Percentiles rank a stretch among this genome's conserved stretches.
phyloP scores from a whole-genome alignment of 2,329 filamentous ascomycete genomes.

The Venturia aucupariae region DNA sequence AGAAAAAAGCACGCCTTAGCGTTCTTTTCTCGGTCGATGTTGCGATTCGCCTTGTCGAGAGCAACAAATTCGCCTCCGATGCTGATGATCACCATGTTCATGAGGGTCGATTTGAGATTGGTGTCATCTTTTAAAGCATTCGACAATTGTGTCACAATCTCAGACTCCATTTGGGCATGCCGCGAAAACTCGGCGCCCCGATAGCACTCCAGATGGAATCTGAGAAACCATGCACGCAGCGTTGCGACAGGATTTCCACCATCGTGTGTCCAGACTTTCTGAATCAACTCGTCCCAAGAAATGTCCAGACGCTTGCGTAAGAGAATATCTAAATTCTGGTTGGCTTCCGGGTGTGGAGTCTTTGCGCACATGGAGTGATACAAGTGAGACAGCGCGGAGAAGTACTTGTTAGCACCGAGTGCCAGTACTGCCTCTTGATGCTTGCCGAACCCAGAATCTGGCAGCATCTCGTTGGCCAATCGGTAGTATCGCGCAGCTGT shows the following conservation, averaged over 20 bases:
- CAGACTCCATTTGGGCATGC: conserved; percentile 73
- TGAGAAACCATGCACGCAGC: conserved; percentile 72
- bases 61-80: conserved; percentile 73
- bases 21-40: conserved; percentile 15
- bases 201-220: conserved; percentile 77
- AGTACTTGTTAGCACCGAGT: conserved; percentile 65
- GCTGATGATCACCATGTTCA: conserved; percentile 78
- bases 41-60: conserved; percentile 37
- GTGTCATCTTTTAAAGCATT: conserved; percentile 62
- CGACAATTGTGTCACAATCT: conserved; percentile 70
- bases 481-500: conserved; percentile 76
- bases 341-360: conserved; percentile 64
- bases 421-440: conserved; percentile 88
- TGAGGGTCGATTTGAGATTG: conserved; percentile 50
- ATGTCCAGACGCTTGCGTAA: conserved; percentile 55
- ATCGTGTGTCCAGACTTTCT: conserved; percentile 41
- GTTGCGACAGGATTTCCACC: conserved; percentile 35
- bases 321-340: conserved; percentile 68
- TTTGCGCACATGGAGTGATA: conserved; percentile 72
- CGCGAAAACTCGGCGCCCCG: conserved; percentile 64
- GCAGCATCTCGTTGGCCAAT: conserved; percentile 69
- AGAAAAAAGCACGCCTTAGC: conserved; percentile 47
- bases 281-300: background rate
- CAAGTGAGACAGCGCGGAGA: conserved; percentile 81
- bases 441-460: conserved; percentile 70